Evolutionary conservation across 148 eudicot species (phyloP), one percentile per base, ranked within the genome.

Genomic region (Amaranthus cruentus): DNA sequence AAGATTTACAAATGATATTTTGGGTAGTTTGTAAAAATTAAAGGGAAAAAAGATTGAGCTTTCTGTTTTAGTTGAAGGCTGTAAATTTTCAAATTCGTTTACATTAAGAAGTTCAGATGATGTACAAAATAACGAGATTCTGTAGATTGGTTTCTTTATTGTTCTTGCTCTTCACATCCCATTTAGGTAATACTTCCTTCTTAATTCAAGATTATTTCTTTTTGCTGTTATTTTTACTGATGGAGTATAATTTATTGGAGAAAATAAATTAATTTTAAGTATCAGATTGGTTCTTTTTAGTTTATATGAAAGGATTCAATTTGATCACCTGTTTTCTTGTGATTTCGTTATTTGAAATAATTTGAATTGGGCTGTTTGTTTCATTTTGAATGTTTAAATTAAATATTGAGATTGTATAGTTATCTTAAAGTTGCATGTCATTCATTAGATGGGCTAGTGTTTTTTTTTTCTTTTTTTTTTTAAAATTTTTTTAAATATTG

Each of bases 81-180:
- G 5, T 14, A 64, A 2, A 48, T 28, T 49, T 58, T 78, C 67
- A 73, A 73, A 70, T 62, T 28, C 2, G 38, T 28, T 28, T 28
- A 28, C 38, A 28, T 28, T 28, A 0, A 62, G 70, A 28, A 15
- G 13, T 62, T 69, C 14, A 42, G 74, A 47, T 54, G 69, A 10
- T 61, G 6, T 50, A 48, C 48, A 69, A 55, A 69, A 71, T 55
- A 9, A 62, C 74, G 81, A 79, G 65, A 62, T 38, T 62, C 46
- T 69, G n/a, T 57, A 7, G 44, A 61, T 64, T 63, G 57, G 60
- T 62, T 68, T 59, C 52, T 62, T 12, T 68, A 10, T 43, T 72
- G 55, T 62, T 68, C 70, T 62, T 73, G 58, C 49, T 79, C 70
- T 48, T 74, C 51, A 55, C 66, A 28, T 69, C 74, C 55, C 62